Base-by-base conservation (phyloP, 345 rosid species). In the Erucastrum elatum region DNA sequence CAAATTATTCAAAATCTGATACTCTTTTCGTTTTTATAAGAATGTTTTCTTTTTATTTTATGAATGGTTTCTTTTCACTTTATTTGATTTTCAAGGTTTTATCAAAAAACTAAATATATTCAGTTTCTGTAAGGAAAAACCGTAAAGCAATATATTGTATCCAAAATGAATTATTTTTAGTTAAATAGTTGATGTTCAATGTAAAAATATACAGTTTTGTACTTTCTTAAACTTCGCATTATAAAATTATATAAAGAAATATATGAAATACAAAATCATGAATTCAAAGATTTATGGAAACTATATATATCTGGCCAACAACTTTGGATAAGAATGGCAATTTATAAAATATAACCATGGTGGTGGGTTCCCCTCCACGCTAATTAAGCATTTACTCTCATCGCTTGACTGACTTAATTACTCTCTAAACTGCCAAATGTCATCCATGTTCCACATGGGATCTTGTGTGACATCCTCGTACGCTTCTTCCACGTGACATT, bases 351-450 rank as follows among this genome's bases (percentile, higher is more conserved):
- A 64, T 55, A 64, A 9, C 75, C 8, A 16, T 72, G 41, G 56
- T 66, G 15, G 66, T 70, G 84, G 80, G 66, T 15, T n/a, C 21
- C 56, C n/a, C 56, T 78, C 74, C 35, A 34, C 44, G 26, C 44
- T 63, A 41, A 41, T 41, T 41, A 63, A 63, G 25, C 66, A 51
- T 49, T 21, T 21, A 49, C 56, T 51, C 56, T n/a, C 21, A 68
- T 84, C 63, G 75, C 80, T 74, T 60, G 62, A 72, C 17, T 61
- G 29, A 46, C 74, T 79, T 72, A 73, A 80, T 73, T 55, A 70
- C 76, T 85, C 87, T 84, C 88, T 87, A 74, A 85, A 82, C 80
- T 86, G 90, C 91, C 96, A 94, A 75, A 86, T 82, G 77, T 90
- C 89, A 74, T 90, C 96, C 83, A 82, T 70, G 83, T 81, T 86